Evolutionary conservation across 768 basidiomycete species (phyloP).

Genomic region (Suillus ampliporus): DNA sequence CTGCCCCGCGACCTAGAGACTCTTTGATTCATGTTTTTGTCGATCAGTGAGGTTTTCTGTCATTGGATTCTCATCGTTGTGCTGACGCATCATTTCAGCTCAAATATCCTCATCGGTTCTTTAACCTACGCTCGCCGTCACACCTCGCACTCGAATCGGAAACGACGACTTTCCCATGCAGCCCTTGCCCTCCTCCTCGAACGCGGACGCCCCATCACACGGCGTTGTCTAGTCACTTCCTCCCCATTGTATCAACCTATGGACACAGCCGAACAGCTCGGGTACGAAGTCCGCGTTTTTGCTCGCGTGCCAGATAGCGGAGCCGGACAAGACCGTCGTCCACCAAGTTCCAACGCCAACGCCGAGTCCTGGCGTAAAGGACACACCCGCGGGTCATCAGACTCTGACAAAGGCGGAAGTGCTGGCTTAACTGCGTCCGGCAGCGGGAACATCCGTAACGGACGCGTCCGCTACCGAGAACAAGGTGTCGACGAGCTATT

Average conservation of each 20-base stretch:
- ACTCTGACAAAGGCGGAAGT: slow-evolving; percentile 29
- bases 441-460: slow-evolving; percentile 22
- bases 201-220: slow-evolving; percentile 75
- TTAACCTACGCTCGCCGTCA: slow-evolving; percentile 70
- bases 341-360: slow-evolving; percentile 5
- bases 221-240: slow-evolving; percentile 79
- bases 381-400: slow-evolving; percentile 23
- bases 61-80: neutral
- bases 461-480: slow-evolving; percentile 72
- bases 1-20: slow-evolving; percentile 37
- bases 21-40: slow-evolving; percentile 47
- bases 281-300: slow-evolving; percentile 75
- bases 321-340: slow-evolving; percentile 60
- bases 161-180: slow-evolving; percentile 72
- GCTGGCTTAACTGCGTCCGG: slow-evolving; percentile 18
- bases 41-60: slow-evolving; percentile 46
- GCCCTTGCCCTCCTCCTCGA: slow-evolving; percentile 81
- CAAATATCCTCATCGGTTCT: slow-evolving; percentile 87
- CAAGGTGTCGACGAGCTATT: slow-evolving; percentile 96
- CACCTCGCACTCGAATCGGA: slow-evolving; percentile 42
- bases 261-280: slow-evolving; percentile 71
- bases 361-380: slow-evolving; percentile 25
- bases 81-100: slow-evolving; percentile 49
- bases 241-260: slow-evolving; percentile 87
- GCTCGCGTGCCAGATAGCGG: slow-evolving; percentile 73